These are phyloP conservation scores for Symbiodinium pilosum DNA, from an alignment of 73 alveolate species.

Conservation along the genomic window DNA sequence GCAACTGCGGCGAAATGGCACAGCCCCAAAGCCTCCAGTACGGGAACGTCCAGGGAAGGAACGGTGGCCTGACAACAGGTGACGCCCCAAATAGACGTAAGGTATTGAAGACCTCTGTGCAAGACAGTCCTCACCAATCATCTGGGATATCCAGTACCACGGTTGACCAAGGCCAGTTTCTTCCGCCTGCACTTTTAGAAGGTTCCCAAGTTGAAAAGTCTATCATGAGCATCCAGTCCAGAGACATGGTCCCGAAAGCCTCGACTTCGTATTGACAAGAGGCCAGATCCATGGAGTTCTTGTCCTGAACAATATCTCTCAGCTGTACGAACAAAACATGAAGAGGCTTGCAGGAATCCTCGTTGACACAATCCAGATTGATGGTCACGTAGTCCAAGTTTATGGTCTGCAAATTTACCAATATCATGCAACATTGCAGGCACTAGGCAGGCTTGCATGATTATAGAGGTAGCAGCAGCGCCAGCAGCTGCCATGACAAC, in stretches of 20 bases:
- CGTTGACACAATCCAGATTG: constrained; percentile 76
- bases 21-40: constrained; percentile 58
- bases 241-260: neutral
- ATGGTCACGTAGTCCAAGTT: constrained; percentile 59
- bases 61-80: constrained; percentile 9
- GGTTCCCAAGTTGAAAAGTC: neutral
- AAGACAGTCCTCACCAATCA: constrained; percentile 41
- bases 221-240: neutral
- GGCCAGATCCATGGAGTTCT: constrained; percentile 21
- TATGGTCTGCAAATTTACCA: neutral
- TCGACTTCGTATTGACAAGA: constrained; percentile 52
- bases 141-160: constrained; percentile 52
- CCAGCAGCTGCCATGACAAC: too few relatives aligned
- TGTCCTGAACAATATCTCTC: too few relatives aligned
- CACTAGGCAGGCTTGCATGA: too few relatives aligned
- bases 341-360: neutral
- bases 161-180: constrained; percentile 1
- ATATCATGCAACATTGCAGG: too few relatives aligned
- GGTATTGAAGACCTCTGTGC: too few relatives aligned
- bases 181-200: too few relatives aligned
- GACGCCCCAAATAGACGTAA: neutral
- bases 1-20: too few relatives aligned
- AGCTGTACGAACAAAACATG: too few relatives aligned
- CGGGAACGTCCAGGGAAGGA: constrained; percentile 53
- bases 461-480: too few relatives aligned